These are phyloP conservation scores for Dioszegia aurantiaca DNA, from an alignment of 768 basidiomycete species.

Conservation along the genomic window DNA sequence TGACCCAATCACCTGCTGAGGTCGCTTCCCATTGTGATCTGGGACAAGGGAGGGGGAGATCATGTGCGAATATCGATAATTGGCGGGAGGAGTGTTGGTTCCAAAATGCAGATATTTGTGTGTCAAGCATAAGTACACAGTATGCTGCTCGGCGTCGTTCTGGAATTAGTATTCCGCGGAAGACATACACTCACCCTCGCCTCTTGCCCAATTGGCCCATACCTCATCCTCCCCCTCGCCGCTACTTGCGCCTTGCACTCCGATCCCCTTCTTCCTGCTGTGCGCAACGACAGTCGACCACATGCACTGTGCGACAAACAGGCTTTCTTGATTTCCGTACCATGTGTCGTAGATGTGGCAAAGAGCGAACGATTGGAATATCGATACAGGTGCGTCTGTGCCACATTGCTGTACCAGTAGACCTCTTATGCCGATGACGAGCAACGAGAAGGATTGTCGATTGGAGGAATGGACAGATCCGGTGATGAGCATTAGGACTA, in stretches of 20 bases:
- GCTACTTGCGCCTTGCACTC: slow-evolving; percentile 29
- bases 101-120: slow-evolving; percentile 42
- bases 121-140: slow-evolving; percentile 39
- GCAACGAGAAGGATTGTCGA: slow-evolving; percentile 12
- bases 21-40: slow-evolving; percentile 35
- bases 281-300: slow-evolving; percentile 43
- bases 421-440: slow-evolving; percentile 29
- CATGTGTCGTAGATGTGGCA: slow-evolving; percentile 43
- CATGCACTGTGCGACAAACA: slow-evolving; percentile 42
- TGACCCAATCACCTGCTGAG: slow-evolving; percentile 32
- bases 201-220: slow-evolving; percentile 40
- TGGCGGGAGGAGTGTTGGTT: slow-evolving; percentile 38
- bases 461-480: slow-evolving; percentile 22
- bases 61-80: slow-evolving; percentile 43
- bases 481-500: slow-evolving; percentile 37
- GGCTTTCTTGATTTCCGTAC: slow-evolving; percentile 28
- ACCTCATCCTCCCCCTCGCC: slow-evolving; percentile 30
- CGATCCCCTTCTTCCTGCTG: slow-evolving; percentile 41
- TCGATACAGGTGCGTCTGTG: slow-evolving; percentile 31
- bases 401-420: slow-evolving; percentile 31
- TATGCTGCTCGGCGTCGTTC: slow-evolving; percentile 43
- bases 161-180: slow-evolving; percentile 1
- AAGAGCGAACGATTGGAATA: slow-evolving; percentile 33
- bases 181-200: slow-evolving; percentile 31
- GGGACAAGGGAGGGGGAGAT: slow-evolving; percentile 34